Evolutionary conservation across 108 stramenopile genomes (phyloP).

Genomic region (Cyclostephanos tholiformis): DNA sequence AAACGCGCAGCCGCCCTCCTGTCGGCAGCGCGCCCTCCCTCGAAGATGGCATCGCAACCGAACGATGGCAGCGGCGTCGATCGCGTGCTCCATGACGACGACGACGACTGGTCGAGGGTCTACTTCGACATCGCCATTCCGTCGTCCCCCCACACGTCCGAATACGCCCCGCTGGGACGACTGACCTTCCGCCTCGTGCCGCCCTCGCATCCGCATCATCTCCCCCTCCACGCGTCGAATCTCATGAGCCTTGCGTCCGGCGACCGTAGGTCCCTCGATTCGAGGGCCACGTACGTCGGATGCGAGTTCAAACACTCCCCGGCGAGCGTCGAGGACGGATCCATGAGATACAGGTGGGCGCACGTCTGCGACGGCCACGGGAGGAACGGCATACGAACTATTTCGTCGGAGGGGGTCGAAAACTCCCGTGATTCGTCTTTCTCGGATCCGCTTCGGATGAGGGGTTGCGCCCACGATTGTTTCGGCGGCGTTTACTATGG

Average conservation of each 20-base stretch:
- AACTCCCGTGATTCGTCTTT: constrained; percentile 13
- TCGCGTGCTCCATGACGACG: background rate
- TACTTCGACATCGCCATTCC: constrained; percentile 61
- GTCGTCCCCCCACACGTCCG: background rate
- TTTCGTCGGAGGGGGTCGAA: constrained; percentile 35
- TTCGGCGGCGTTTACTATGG: constrained; percentile 76
- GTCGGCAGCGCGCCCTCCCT: background rate
- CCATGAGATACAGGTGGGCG: constrained; percentile 62
- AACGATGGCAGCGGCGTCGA: background rate
- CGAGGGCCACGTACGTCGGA: constrained; percentile 54
- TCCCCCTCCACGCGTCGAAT: constrained; percentile 68
- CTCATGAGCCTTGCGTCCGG: constrained; percentile 52
- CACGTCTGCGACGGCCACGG: constrained; percentile 59
- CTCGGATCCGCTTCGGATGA: constrained; percentile 44
- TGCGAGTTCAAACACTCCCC: constrained; percentile 67
- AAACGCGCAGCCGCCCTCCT: background rate
- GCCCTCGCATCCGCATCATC: constrained; percentile 43
- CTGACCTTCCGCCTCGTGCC: constrained; percentile 51
- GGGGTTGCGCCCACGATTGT: constrained; percentile 41
- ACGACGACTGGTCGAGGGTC: constrained; percentile 12
- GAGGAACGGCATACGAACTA: constrained; percentile 44
- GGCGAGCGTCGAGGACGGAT: constrained; percentile 51
- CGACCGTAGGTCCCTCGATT: constrained; percentile 53
- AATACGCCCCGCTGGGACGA: constrained; percentile 50
- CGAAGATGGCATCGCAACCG: background rate